Base-by-base conservation (phyloP, 306 rosid species). In the Vigna reflexopilosa region DNA sequence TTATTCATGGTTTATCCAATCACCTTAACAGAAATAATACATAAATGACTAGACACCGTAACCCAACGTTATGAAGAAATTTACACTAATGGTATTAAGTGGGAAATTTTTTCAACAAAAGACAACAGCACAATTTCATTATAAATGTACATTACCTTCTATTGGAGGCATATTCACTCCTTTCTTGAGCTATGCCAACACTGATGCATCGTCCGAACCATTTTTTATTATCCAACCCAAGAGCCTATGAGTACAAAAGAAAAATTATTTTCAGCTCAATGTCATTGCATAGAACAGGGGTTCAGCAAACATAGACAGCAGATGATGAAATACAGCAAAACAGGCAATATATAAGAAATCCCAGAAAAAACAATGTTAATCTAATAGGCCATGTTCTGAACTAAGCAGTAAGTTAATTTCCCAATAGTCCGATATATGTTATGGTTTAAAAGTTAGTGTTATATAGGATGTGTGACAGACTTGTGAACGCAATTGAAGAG, bases 111-210 rank as follows among this genome's bases (percentile, higher is more conserved):
- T 52, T 66, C 34, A 10, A 42, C 52, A 40, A 66, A 17, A n/a
- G 19, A 8, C 30, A 17, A 16, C 8, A 34, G 7, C 26, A 36
- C 71, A 19, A 16, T 66, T 40, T 19, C 34, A 40, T 12, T 42
- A 19, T 66, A 66, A 11, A 40, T 66, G 71, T 40, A 42, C 9
- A 42, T 42, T 81, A 91, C 97, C 93, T 77, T 64, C 66, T 81
- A 8, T 28, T 22, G 19, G 59, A 54, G 51, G 13, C 20, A 79
- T 54, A 69, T 44, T 59, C 75, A 22, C 30, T 34, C 64, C 24
- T 83, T 59, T 73, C 70, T 36, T 9, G 16, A 49, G 83, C 83
- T 62, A 61, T 79, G 51, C 22, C 40, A 69, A 83, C 49, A 44
- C 15, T 70, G 45, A 75, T 59, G 47, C 12, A 72, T 14, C 75